Percentiles rank a stretch among this genome's conserved stretches.
Conservation (phyloP, 805 yeast genomes). For the Blastobotrys terrestris region DNA sequence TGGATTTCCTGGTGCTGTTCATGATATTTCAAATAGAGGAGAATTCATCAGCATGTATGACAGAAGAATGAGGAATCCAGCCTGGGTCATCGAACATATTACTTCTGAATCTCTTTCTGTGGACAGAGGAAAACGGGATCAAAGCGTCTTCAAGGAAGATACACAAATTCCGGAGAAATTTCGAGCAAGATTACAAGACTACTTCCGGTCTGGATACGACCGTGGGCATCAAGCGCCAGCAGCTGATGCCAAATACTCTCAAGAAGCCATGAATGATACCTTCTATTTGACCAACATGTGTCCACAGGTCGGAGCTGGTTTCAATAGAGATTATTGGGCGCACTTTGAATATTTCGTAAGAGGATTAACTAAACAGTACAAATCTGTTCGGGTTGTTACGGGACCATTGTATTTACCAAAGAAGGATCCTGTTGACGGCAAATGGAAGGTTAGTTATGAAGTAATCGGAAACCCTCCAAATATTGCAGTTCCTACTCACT, state of each 20-base stretch:
- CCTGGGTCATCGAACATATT: constrained; percentile 72
- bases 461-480: constrained; percentile 95
- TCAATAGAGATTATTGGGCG: constrained; percentile 97
- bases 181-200: constrained; percentile 73
- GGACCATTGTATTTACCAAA: constrained; percentile 92
- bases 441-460: constrained; percentile 78
- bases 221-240: constrained; percentile 98
- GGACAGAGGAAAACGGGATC: constrained; percentile 59
- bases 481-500: constrained; percentile 96
- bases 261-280: constrained; percentile 91
- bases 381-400: constrained; percentile 77
- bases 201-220: constrained; percentile 92
- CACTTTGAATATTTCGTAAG: constrained; percentile 88
- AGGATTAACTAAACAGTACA: constrained; percentile 63
- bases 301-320: constrained; percentile 97
- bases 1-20: constrained; percentile 94
- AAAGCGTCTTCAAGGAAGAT: constrained; percentile 82
- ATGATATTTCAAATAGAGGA: constrained; percentile 64
- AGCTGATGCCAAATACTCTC: constrained; percentile 89
- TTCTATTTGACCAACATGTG: constrained; percentile 84
- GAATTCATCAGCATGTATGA: constrained; percentile 87
- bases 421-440: constrained; percentile 59
- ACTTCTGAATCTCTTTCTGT: constrained; percentile 58
- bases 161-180: constrained; percentile 70
- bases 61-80: constrained; percentile 77